Percentiles rank a stretch among this genome's conserved stretches.
Evolutionary conservation across 1,284 basidiomycete genomes (phyloP).

Genomic region (Inonotus hispidus): DNA sequence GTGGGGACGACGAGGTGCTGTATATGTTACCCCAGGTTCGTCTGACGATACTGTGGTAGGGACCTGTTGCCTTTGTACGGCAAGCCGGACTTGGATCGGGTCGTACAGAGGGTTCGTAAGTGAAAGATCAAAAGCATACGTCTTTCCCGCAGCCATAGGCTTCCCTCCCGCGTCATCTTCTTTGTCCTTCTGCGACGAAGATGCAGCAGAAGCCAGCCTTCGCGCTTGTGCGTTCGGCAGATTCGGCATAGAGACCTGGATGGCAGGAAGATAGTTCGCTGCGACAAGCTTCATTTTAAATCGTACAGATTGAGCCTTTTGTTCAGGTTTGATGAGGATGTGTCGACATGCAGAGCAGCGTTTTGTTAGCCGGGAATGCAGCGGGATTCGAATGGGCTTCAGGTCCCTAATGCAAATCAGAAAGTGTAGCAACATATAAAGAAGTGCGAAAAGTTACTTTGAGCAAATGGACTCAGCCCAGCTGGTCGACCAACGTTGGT

Average conservation of each 20-base stretch:
- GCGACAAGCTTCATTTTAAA: slow-evolving; percentile 98
- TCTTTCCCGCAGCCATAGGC: slow-evolving; percentile 62
- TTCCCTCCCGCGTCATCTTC: slow-evolving; percentile 4
- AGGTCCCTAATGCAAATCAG: slow-evolving; percentile 52
- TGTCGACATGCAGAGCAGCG: slow-evolving; percentile 92
- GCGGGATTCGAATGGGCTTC: slow-evolving; percentile 81
- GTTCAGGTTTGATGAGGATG: slow-evolving; percentile 97
- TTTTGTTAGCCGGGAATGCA: slow-evolving; percentile 92
- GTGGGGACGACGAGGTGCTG: slow-evolving; percentile 56
- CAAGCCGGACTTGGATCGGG: slow-evolving; percentile 82
- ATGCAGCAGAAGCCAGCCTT: slow-evolving; percentile 26
- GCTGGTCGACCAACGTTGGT: slow-evolving; percentile 77
- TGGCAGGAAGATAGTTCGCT: slow-evolving; percentile 86
- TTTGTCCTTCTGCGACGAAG: slow-evolving; percentile 28
- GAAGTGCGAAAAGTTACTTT: slow-evolving; percentile 42
- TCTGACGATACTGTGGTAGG: slow-evolving; percentile 29
- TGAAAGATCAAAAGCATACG: slow-evolving; percentile 83
- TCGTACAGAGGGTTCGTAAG: slow-evolving; percentile 94
- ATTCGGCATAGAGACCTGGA: slow-evolving; percentile 70
- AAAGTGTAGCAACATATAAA: background rate
- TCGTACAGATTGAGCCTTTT: slow-evolving; percentile 87
- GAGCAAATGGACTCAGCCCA: slow-evolving; percentile 68
- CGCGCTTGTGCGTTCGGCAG: slow-evolving; percentile 39
- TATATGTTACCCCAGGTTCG: background rate
- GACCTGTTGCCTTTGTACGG: slow-evolving; percentile 47